Evolutionary conservation across 768 basidiomycete genomes (phyloP).

Genomic region (Holtermannia corniformis): DNA sequence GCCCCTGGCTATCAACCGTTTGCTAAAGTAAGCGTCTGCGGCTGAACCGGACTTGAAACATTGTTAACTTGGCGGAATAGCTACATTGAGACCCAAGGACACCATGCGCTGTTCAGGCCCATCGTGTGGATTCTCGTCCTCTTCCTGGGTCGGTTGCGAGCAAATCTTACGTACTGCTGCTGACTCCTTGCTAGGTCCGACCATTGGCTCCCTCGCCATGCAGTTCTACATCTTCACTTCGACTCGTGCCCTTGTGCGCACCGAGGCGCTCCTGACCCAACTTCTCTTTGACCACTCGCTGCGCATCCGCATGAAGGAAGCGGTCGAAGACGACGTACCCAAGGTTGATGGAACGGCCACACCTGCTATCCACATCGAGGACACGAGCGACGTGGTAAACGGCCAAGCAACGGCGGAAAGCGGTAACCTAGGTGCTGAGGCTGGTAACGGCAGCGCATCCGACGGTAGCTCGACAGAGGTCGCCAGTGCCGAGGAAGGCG

Average conservation of each 20-base stretch:
- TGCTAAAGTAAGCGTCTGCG: slow-evolving; percentile 40
- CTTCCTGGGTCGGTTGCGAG: slow-evolving; percentile 40
- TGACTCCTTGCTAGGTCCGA: slow-evolving; percentile 16
- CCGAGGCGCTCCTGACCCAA: slow-evolving; percentile 51
- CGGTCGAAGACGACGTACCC: slow-evolving; percentile 24
- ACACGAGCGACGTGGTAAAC: slow-evolving; percentile 18
- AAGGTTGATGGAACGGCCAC: slow-evolving; percentile 5
- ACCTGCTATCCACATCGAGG: slow-evolving; percentile 19
- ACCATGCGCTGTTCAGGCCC: slow-evolving; percentile 49
- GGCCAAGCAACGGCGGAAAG: slow-evolving; percentile 2
- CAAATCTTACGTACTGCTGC: not conserved
- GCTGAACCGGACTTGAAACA: not conserved
- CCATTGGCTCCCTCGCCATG: slow-evolving; percentile 42
- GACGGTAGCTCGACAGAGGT: slow-evolving; percentile 5
- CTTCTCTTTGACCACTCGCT: slow-evolving; percentile 79
- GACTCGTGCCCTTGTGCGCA: slow-evolving; percentile 48
- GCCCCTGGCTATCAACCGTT: slow-evolving; percentile 44
- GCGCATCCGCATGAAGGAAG: slow-evolving; percentile 54
- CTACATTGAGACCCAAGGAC: slow-evolving; percentile 52
- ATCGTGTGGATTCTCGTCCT: slow-evolving; percentile 60
- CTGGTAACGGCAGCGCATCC: not conserved
- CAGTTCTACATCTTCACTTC: slow-evolving; percentile 48
- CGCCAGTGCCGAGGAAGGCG: not conserved
- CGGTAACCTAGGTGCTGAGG: not conserved
- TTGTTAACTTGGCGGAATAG: not conserved